Percentiles rank a stretch among this genome's conserved stretches.
These are phyloP conservation scores for Enteropsectra breve DNA, from an alignment of 371 early-diverging fungal species.

Conservation along the genomic window DNA sequence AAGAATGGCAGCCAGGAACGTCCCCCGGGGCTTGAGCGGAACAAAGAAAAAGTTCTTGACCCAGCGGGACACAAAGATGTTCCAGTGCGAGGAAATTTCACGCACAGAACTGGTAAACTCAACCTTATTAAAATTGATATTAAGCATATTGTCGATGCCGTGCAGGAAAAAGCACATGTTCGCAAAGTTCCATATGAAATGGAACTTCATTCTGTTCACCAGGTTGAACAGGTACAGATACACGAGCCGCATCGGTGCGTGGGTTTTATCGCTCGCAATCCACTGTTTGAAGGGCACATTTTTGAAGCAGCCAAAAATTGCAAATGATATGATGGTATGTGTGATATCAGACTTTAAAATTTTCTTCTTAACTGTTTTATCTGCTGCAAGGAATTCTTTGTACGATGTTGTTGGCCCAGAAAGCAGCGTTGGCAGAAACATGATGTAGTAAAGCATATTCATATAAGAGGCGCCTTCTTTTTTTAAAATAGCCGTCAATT, in stretches of 20 bases:
- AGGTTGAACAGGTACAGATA: constrained; percentile 37
- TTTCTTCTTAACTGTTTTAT: constrained; percentile 15
- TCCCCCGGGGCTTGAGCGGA: constrained; percentile 18
- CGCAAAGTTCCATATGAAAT: constrained; percentile 51
- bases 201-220: constrained; percentile 35
- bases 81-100: constrained; percentile 47
- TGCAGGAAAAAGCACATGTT: constrained; percentile 34
- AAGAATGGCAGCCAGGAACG: constrained; percentile 35
- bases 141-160: constrained; percentile 22
- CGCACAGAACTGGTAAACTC: constrained; percentile 41
- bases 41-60: constrained; percentile 46
- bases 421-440: constrained; percentile 39
- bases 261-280: constrained; percentile 8
- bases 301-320: constrained; percentile 7
- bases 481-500: no score
- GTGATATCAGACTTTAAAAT: constrained; percentile 2
- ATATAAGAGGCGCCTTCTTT: no score
- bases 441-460: constrained; percentile 28
- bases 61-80: constrained; percentile 40
- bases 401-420: constrained; percentile 35
- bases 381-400: constrained; percentile 7
- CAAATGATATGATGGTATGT: constrained; percentile 21
- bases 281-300: constrained; percentile 5
- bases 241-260: constrained; percentile 3
- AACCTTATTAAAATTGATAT: constrained; percentile 43